Evolutionary conservation across 306 rosid species (phyloP).

Genomic region (Fragaria nilgerrensis): DNA sequence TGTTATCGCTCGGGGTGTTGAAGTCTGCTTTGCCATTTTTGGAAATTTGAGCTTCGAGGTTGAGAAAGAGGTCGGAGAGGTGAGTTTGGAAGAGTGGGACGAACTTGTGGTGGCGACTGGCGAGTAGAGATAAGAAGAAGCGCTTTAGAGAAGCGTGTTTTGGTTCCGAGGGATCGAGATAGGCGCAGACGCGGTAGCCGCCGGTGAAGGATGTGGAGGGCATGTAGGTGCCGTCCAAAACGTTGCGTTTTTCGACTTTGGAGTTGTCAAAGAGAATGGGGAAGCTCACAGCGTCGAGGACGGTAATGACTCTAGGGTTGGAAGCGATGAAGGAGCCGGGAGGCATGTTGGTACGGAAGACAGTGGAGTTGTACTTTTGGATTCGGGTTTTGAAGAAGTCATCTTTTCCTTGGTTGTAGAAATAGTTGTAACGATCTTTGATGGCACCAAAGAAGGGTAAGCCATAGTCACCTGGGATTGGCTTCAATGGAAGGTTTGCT

Average conservation of each 20-base stretch:
- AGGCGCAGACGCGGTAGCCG: conserved; percentile 59
- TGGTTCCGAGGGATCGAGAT: conserved; percentile 58
- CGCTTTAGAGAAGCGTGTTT: conserved; percentile 43
- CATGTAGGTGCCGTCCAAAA: conserved; percentile 82
- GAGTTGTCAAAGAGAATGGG: conserved; percentile 53
- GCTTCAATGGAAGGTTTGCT: conserved; percentile 39
- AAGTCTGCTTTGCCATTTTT: conserved; percentile 19
- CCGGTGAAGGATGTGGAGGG: conserved; percentile 68
- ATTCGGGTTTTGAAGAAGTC: conserved; percentile 51
- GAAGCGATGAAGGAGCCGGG: conserved; percentile 70
- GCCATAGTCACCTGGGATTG: conserved; percentile 67
- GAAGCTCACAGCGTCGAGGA: conserved; percentile 60
- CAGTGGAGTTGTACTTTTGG: conserved; percentile 46
- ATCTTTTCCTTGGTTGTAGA: conserved; percentile 63
- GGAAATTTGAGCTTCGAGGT: conserved; percentile 34
- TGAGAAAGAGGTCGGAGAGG: conserved; percentile 26
- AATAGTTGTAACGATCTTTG: conserved; percentile 51
- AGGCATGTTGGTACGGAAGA: conserved; percentile 71
- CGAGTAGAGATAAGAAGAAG: conserved; percentile 38
- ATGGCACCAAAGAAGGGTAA: conserved; percentile 53
- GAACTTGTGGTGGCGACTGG: conserved; percentile 28
- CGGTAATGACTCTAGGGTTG: conserved; percentile 44
- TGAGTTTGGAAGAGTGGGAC: conserved; percentile 44
- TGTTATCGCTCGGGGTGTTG: conserved; percentile 23
- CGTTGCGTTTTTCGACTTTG: conserved; percentile 53